A percentile compares a stretch with the other conserved stretches of the same genome.
phyloP scores from a whole-genome alignment of 345 rosid species.

The Syzygium oleosum region DNA sequence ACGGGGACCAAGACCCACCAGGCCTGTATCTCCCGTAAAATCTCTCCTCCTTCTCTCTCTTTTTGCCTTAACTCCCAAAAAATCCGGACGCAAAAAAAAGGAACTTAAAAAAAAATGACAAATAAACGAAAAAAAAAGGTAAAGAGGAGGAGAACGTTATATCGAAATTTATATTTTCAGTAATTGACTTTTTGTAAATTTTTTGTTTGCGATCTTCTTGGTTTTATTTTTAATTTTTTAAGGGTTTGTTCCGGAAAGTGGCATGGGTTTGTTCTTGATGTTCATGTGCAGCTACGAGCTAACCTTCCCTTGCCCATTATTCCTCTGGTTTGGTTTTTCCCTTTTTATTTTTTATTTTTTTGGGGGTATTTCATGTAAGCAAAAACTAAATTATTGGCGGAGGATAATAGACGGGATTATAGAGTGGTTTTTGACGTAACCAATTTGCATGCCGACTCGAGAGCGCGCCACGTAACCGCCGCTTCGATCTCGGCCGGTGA shows the following conservation, averaged over 20 bases:
- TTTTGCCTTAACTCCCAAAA: background rate
- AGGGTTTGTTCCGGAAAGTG: background rate
- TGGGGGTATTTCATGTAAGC: background rate
- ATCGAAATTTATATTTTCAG: background rate
- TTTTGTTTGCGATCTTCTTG: background rate
- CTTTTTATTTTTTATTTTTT: too few species aligned
- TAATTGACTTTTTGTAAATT: background rate
- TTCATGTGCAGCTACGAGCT: constrained; percentile 2
- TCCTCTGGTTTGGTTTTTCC: background rate
- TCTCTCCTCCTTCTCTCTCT: background rate
- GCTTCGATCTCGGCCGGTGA: background rate
- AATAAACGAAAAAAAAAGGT: constrained; percentile 10
- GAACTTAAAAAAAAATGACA: background rate
- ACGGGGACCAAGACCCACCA: background rate
- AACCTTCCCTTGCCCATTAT: background rate
- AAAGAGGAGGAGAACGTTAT: background rate
- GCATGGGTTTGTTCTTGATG: constrained; percentile 19
- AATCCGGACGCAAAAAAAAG: background rate
- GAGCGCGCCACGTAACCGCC: background rate
- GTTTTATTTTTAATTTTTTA: background rate
- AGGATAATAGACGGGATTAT: background rate
- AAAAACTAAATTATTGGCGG: background rate
- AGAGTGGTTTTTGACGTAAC: background rate
- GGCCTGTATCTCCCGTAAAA: constrained; percentile 66
- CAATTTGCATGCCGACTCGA: background rate